phyloP scores from a whole-genome alignment of 1,284 basidiomycete genomes.

The Ceratobasidium sp. region DNA sequence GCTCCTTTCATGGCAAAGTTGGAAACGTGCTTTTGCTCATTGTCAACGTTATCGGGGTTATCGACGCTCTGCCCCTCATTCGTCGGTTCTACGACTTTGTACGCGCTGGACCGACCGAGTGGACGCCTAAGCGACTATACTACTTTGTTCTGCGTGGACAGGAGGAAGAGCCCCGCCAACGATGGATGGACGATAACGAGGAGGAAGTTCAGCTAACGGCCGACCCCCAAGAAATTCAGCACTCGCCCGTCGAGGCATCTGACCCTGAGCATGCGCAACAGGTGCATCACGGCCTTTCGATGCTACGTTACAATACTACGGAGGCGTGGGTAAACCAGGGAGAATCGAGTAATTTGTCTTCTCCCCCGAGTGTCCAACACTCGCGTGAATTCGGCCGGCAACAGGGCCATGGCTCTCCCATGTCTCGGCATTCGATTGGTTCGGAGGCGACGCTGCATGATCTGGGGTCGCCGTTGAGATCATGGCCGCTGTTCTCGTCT shows the following conservation, averaged over 20 bases:
- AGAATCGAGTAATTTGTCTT: background rate
- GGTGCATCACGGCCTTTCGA: conserved; percentile 65
- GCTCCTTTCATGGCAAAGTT: conserved; percentile 68
- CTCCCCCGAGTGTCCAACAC: conserved; percentile 1
- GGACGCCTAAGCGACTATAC: conserved; percentile 42
- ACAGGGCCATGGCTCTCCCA: conserved; percentile 14
- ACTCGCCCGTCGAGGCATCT: conserved; percentile 17
- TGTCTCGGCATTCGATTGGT: conserved; percentile 33
- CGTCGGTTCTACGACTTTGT: conserved; percentile 42
- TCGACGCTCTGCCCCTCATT: conserved; percentile 44
- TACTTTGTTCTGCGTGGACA: conserved; percentile 30
- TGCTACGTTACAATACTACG: conserved; percentile 50
- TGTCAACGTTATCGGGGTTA: conserved; percentile 40
- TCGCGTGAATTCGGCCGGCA: conserved; percentile 7
- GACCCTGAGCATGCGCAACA: conserved; percentile 45
- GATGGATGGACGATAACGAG: conserved; percentile 45
- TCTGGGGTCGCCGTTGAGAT: conserved; percentile 7
- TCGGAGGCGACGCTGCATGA: conserved; percentile 35
- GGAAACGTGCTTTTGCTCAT: conserved; percentile 64
- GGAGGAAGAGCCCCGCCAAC: conserved; percentile 12
- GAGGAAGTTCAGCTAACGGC: conserved; percentile 37
- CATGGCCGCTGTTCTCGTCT: conserved; percentile 35
- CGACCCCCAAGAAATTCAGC: conserved; percentile 31
- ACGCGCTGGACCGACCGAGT: conserved; percentile 27
- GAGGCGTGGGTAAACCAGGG: conserved; percentile 32